Conservation (phyloP, 1,139 yeast genomes). For the Hyphopichia fennica region DNA sequence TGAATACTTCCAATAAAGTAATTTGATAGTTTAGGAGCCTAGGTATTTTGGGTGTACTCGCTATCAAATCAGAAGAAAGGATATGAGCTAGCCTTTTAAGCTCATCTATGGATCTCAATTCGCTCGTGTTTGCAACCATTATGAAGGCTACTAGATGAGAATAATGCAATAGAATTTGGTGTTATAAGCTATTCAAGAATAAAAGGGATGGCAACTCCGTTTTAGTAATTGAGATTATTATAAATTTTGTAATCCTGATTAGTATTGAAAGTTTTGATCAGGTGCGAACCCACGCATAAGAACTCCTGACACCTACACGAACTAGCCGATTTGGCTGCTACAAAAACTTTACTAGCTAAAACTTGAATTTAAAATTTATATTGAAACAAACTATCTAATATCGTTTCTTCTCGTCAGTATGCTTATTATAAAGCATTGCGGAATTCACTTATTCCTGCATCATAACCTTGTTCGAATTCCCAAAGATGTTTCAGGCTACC, state of each 20-base stretch:
- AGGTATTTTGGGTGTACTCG: slow-evolving; percentile 9
- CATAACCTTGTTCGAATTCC: slow-evolving; percentile 90
- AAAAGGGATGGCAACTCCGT: neutral
- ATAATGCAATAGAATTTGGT: neutral
- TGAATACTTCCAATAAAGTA: slow-evolving; percentile 35
- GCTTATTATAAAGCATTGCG: slow-evolving; percentile 1
- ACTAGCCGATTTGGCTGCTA: slow-evolving; percentile 1
- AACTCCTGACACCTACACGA: neutral
- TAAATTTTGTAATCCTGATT: neutral
- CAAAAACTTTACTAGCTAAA: too few species aligned
- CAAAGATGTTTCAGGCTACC: slow-evolving; percentile 64
- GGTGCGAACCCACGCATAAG: neutral
- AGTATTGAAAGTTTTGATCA: neutral
- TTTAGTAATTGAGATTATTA: neutral
- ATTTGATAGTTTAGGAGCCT: slow-evolving; percentile 27
- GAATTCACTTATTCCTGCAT: slow-evolving; percentile 52
- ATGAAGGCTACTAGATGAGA: too few species aligned
- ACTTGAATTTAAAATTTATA: too few species aligned
- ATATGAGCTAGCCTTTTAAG: slow-evolving; percentile 6
- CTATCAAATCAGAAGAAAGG: slow-evolving; percentile 6
- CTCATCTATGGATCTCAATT: slow-evolving; percentile 4
- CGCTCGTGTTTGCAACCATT: neutral
- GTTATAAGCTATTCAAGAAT: neutral
- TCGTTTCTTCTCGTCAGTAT: neutral
- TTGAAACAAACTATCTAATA: too few species aligned